Conservation (phyloP, 2,329 filamentous ascomycete genomes). For the Apiospora saccharicola region DNA sequence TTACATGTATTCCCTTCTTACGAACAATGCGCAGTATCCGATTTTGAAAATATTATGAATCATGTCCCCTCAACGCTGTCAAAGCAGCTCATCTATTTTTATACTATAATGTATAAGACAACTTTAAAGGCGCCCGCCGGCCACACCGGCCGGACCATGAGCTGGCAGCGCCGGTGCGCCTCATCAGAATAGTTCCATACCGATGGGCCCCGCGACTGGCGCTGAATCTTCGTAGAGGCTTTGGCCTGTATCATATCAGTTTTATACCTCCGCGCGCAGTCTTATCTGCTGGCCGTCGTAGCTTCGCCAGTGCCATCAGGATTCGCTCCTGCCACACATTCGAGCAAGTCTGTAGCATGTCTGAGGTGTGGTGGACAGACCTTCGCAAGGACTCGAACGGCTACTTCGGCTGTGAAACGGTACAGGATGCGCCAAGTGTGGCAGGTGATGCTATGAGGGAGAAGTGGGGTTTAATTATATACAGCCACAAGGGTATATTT, state of each 20-base stretch:
- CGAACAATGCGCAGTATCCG: too few relatives aligned
- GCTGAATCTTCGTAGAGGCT: background rate
- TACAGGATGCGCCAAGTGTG: constrained; percentile 26
- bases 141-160: background rate
- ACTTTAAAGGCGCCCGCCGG: background rate
- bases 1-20: too few relatives aligned
- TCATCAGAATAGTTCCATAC: background rate
- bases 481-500: constrained; percentile 45
- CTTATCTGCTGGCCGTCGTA: constrained; percentile 17
- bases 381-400: constrained; percentile 47
- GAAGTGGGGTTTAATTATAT: background rate
- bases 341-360: constrained; percentile 38
- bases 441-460: constrained; percentile 15
- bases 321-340: constrained; percentile 41
- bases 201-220: background rate
- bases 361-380: constrained; percentile 46
- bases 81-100: background rate
- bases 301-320: constrained; percentile 39
- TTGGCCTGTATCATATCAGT: constrained; percentile 19
- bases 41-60: background rate
- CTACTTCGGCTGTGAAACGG: constrained; percentile 44
- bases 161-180: background rate
- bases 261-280: background rate
- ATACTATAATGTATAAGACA: background rate
- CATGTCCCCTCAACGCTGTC: background rate